A percentile compares a stretch with the other conserved stretches of the same genome.
These are phyloP conservation scores for Pleurostoma richardsiae DNA, from an alignment of 2,329 filamentous ascomycete species.

Conservation along the genomic window DNA sequence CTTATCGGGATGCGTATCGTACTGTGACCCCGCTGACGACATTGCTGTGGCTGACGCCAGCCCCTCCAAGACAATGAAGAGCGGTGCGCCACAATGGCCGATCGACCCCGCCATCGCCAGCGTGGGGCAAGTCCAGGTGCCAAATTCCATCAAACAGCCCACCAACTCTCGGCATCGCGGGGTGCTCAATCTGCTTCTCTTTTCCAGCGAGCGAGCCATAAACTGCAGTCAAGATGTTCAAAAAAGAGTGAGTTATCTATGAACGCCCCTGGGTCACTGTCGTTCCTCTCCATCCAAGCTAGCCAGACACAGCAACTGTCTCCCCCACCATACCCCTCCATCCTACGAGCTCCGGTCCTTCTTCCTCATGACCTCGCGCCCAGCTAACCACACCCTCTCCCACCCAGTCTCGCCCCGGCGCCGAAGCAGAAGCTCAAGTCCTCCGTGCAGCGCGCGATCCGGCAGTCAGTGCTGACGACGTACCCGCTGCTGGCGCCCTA, in stretches of 20 bases:
- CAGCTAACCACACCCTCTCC: conserved; percentile 11
- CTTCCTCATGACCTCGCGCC: conserved; percentile 4
- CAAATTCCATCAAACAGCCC: no score
- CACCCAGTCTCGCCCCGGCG: conserved; percentile 62
- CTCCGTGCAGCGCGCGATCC: conserved; percentile 82
- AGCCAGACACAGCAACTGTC: background rate
- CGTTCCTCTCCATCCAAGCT: background rate
- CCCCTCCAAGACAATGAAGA: background rate
- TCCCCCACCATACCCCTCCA: background rate
- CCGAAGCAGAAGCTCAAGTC: conserved; percentile 97
- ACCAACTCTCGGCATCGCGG: background rate
- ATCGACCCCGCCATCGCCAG: conserved; percentile 19
- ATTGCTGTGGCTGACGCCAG: conserved; percentile 2
- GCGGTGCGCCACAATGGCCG: conserved; percentile 2
- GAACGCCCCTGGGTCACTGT: background rate
- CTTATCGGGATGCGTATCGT: no score
- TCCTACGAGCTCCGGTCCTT: background rate
- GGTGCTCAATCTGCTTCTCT: background rate
- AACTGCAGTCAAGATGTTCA: conserved; percentile 65
- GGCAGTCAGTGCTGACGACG: conserved; percentile 73
- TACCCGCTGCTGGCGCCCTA: conserved; percentile 82
- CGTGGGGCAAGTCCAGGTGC: conserved; percentile 13
- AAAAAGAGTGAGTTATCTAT: conserved; percentile 68
- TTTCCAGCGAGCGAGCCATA: background rate
- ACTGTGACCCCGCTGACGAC: conserved; percentile 4